phyloP scores from a whole-genome alignment of 805 yeast genomes.

The Wickerhamiella brachini region DNA sequence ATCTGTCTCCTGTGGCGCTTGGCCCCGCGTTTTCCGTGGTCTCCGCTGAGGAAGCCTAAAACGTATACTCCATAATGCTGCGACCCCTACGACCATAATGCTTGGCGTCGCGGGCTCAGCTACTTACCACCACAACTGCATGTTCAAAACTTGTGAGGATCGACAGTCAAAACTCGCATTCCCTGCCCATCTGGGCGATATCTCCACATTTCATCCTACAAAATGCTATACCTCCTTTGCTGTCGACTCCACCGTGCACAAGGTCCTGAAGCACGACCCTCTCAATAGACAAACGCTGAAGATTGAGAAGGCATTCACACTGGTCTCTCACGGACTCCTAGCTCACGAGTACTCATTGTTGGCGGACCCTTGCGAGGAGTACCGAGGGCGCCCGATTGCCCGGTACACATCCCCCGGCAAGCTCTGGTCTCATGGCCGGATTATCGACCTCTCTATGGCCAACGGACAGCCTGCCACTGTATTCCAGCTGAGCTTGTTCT shows the following conservation, averaged over 20 bases:
- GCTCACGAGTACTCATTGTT: constrained; percentile 20
- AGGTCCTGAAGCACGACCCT: constrained; percentile 6
- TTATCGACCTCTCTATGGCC: constrained; percentile 12
- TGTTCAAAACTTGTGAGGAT: neutral
- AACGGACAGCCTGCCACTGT: neutral
- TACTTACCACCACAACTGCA: neutral
- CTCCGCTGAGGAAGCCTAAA: too few relatives aligned
- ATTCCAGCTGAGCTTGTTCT: constrained; percentile 6
- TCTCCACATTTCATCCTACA: neutral
- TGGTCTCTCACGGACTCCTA: constrained; percentile 17
- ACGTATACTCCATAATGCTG: too few relatives aligned
- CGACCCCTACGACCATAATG: too few relatives aligned
- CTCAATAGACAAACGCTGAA: constrained; percentile 2
- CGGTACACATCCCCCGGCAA: constrained; percentile 12
- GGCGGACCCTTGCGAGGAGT: constrained; percentile 4
- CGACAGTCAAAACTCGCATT: neutral
- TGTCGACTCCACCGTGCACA: constrained; percentile 10
- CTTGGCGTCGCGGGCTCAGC: too few relatives aligned
- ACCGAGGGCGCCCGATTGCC: constrained; percentile 16
- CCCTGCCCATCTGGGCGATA: neutral
- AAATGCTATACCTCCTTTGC: constrained; percentile 13
- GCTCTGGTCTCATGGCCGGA: constrained; percentile 10
- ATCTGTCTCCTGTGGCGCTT: too few relatives aligned
- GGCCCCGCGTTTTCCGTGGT: too few relatives aligned
- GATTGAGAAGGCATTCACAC: constrained; percentile 11